phyloP scores from a whole-genome alignment of 257 asterid genomes.

The Mitragyna speciosa region DNA sequence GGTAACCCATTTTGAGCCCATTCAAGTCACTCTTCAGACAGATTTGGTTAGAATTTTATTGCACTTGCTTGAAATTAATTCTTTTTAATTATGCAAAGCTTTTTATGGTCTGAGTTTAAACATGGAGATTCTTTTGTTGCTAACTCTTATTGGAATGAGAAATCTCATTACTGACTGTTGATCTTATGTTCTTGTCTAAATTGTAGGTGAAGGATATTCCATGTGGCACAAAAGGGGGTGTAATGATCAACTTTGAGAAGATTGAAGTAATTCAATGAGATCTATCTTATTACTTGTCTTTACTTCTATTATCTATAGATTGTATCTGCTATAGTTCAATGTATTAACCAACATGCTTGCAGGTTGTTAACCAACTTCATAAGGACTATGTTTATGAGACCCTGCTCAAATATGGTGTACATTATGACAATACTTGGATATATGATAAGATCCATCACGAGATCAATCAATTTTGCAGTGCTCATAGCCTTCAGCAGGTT shows the following conservation, averaged over 20 bases:
- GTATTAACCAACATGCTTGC: conserved; percentile 27
- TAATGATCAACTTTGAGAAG: conserved; percentile 90
- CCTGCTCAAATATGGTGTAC: conserved; percentile 79
- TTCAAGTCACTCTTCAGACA: conserved; percentile 97
- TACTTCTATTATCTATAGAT: not conserved
- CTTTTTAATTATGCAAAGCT: not conserved
- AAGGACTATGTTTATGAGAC: conserved; percentile 85
- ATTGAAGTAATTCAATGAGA: conserved; percentile 59
- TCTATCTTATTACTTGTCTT: conserved; percentile 2
- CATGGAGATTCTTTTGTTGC: not conserved
- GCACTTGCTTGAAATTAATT: not conserved
- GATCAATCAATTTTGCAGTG: conserved; percentile 97
- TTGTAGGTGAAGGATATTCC: conserved; percentile 96
- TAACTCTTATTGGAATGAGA: not conserved
- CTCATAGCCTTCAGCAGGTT: conserved; percentile 94
- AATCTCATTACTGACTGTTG: conserved; percentile 1
- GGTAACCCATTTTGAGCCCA: conserved; percentile 90
- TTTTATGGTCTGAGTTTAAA: not conserved
- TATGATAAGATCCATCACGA: conserved; percentile 98
- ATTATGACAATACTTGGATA: conserved; percentile 96
- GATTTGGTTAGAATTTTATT: conserved; percentile 64
- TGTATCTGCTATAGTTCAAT: not conserved
- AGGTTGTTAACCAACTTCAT: conserved; percentile 93
- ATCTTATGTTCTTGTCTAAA: conserved; percentile 18
- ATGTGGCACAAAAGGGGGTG: conserved; percentile 99